Evolutionary conservation across 78 protist species (phyloP).

Genomic region (Dictyostelium brefeldianum): DNA sequence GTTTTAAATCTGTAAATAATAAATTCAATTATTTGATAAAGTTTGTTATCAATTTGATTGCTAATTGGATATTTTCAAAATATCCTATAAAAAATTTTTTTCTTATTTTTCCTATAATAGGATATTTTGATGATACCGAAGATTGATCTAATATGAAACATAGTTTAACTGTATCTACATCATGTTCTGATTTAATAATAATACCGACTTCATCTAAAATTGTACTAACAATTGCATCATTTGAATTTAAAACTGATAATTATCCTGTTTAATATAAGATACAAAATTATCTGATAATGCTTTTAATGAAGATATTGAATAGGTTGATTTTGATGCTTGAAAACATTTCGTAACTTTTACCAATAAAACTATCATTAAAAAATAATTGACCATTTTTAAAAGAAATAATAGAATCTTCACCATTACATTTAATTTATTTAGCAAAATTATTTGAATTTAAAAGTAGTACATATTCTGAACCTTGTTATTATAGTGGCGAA

Average conservation of each 20-base stretch:
- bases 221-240: slow-evolving; percentile 36
- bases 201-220: slow-evolving; percentile 40
- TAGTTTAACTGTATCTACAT: background rate
- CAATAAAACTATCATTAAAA: background rate
- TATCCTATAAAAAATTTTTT: no score
- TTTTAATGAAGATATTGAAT: background rate
- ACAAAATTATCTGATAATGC: slow-evolving; percentile 33
- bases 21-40: background rate
- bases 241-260: slow-evolving; percentile 38
- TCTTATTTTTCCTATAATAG: no score
- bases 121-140: background rate
- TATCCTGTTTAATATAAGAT: slow-evolving; percentile 27
- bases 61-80: no score
- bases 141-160: background rate
- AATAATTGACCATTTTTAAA: slow-evolving; percentile 3
- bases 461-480: background rate
- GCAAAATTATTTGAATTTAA: background rate
- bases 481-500: slow-evolving; percentile 22
- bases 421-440: slow-evolving; percentile 17
- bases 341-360: background rate
- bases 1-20: background rate
- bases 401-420: background rate
- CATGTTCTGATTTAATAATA: background rate
- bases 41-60: background rate
- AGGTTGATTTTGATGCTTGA: background rate